These are phyloP conservation scores for Aspergillus alliaceus DNA, from an alignment of 2,329 filamentous ascomycete genomes.

Conservation along the genomic window DNA sequence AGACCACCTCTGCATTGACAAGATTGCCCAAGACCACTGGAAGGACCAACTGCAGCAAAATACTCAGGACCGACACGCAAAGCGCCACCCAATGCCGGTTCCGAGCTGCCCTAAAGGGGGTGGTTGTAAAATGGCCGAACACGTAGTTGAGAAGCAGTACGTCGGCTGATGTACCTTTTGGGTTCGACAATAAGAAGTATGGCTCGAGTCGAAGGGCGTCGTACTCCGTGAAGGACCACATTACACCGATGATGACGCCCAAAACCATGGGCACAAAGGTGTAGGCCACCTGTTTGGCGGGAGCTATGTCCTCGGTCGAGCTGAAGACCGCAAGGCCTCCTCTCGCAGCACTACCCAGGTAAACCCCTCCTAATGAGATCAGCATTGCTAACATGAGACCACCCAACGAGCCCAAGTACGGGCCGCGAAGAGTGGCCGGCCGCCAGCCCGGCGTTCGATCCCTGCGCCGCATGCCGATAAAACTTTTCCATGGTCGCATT, in stretches of 20 bases:
- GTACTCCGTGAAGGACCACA: constrained; percentile 9
- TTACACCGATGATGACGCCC: constrained; percentile 3
- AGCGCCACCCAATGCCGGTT: constrained; percentile 9
- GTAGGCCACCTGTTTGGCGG: neutral
- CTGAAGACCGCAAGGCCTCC: constrained; percentile 4
- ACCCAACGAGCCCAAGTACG: constrained; percentile 3
- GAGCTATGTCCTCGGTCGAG: constrained; percentile 1
- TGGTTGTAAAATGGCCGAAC: constrained; percentile 8
- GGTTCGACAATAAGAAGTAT: constrained; percentile 6
- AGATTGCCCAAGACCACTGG: constrained; percentile 2
- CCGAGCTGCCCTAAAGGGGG: constrained; percentile 1
- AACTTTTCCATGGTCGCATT: neutral
- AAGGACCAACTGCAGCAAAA: constrained; percentile 4
- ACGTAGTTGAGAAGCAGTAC: constrained; percentile 9
- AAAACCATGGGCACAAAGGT: constrained; percentile 5
- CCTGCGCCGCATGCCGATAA: neutral
- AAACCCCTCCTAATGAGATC: neutral
- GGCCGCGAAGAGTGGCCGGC: constrained; percentile 4
- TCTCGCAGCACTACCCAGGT: constrained; percentile 1
- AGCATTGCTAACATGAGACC: constrained; percentile 3
- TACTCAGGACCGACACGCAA: constrained; percentile 6
- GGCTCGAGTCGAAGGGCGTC: constrained; percentile 9
- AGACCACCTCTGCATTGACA: constrained; percentile 4
- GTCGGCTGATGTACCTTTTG: constrained; percentile 4
- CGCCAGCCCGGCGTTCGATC: constrained; percentile 6